A percentile compares a stretch with the other conserved stretches of the same genome.
These are phyloP conservation scores for Hypoxylon sp. DNA, from an alignment of 2,329 filamentous ascomycete genomes.

Conservation along the genomic window DNA sequence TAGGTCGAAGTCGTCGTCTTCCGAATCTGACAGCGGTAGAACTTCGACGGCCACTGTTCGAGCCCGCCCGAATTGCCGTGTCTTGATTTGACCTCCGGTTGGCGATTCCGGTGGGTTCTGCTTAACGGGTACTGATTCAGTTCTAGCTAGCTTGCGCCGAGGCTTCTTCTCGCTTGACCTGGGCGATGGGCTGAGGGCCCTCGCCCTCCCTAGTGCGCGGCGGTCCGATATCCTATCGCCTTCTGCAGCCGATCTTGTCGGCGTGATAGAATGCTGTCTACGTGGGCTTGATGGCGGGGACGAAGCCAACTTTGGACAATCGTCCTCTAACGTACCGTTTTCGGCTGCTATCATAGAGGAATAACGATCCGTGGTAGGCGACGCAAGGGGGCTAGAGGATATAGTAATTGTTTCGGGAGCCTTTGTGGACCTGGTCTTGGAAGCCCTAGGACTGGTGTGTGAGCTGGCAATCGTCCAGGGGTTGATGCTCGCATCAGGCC, in stretches of 20 bases:
- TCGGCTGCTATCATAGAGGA: constrained; percentile 40
- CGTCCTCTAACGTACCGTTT: background rate
- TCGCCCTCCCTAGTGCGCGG: constrained; percentile 15
- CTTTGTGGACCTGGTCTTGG: constrained; percentile 43
- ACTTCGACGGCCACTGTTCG: constrained; percentile 45
- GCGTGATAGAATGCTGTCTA: constrained; percentile 43
- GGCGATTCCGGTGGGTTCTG: constrained; percentile 25
- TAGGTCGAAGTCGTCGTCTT: constrained; percentile 46
- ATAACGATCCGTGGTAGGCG: constrained; percentile 51
- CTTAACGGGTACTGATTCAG: constrained; percentile 49
- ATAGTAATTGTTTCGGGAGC: constrained; percentile 60
- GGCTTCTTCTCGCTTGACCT: constrained; percentile 38
- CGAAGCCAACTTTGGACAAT: constrained; percentile 8
- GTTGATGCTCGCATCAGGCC: constrained; percentile 51
- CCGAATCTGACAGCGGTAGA: constrained; percentile 38
- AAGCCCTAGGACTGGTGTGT: constrained; percentile 60
- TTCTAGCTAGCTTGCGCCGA: constrained; percentile 50
- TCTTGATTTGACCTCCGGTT: background rate
- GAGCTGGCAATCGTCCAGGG: constrained; percentile 61
- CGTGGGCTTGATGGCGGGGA: constrained; percentile 31
- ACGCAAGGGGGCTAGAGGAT: constrained; percentile 61
- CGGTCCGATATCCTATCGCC: constrained; percentile 4
- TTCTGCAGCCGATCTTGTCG: constrained; percentile 17
- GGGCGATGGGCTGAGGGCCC: constrained; percentile 40
- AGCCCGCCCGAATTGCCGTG: constrained; percentile 42